phyloP scores from a whole-genome alignment of 2,329 filamentous ascomycete species.

The Phialophora tarda region DNA sequence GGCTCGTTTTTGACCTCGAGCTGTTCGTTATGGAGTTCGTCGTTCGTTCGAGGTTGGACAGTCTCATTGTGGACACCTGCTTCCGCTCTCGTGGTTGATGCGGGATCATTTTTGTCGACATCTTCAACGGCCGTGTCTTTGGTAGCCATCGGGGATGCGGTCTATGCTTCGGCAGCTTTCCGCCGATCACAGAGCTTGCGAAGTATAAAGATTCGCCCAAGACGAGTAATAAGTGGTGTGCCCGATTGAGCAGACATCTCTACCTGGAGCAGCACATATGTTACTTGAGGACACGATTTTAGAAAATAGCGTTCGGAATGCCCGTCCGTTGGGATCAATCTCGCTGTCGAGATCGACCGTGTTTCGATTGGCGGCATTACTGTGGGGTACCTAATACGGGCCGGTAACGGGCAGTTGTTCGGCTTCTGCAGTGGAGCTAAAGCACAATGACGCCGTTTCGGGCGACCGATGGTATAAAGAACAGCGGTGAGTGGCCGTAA shows the following conservation, averaged over 20 bases:
- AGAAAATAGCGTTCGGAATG: not conserved
- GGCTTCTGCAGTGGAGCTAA: not conserved
- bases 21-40: not conserved
- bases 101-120: not conserved
- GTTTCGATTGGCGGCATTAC: not conserved
- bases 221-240: not conserved
- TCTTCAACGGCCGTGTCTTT: not conserved
- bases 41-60: not conserved
- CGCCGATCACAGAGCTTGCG: not conserved
- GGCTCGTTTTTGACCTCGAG: not conserved
- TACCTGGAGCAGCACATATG: not conserved
- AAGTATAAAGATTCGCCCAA: not conserved
- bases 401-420: slow-evolving; percentile 2
- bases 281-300: not conserved
- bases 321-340: not conserved
- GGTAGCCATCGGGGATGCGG: not conserved
- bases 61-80: not conserved
- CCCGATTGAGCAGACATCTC: not conserved
- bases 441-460: not conserved
- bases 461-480: not conserved
- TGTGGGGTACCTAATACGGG: not conserved
- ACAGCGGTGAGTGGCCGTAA: not conserved
- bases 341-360: not conserved
- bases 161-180: not conserved
- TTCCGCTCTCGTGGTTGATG: not conserved